phyloP scores from a whole-genome alignment of 495 filamentous ascomycete genomes.

The Penicillium taxi region DNA sequence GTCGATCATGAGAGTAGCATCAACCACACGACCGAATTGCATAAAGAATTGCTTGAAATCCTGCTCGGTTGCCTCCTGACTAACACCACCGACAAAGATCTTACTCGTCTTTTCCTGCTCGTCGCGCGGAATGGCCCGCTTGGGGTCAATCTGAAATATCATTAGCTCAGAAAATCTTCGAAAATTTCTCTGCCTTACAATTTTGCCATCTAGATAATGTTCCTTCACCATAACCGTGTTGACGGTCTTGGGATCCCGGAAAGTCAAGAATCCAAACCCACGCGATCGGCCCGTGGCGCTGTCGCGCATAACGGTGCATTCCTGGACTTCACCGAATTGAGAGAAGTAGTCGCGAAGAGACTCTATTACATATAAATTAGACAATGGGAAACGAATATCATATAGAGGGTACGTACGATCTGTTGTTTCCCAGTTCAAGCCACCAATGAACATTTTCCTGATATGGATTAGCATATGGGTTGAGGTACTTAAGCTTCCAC shows the following conservation, averaged over 20 bases:
- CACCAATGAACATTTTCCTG: conserved; percentile 99
- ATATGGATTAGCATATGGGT: conserved; percentile 19
- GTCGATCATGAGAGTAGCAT: conserved; percentile 99
- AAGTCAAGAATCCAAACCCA: conserved; percentile 95
- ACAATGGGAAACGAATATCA: not conserved
- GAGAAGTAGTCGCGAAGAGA: conserved; percentile 98
- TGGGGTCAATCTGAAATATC: conserved; percentile 77
- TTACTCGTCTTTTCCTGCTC: conserved; percentile 97
- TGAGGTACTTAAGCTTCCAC: too few relatives aligned
- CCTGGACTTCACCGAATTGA: conserved; percentile 91
- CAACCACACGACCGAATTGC: conserved; percentile 90
- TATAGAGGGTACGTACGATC: conserved; percentile 59
- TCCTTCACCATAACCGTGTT: conserved; percentile 99
- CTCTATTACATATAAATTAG: conserved; percentile 48
- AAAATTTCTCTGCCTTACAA: conserved; percentile 54
- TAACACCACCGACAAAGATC: conserved; percentile 97
- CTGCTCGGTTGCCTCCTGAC: conserved; percentile 89
- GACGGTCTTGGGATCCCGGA: conserved; percentile 93
- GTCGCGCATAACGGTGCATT: conserved; percentile 98
- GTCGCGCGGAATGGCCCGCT: conserved; percentile 93
- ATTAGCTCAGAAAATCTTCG: conserved; percentile 13
- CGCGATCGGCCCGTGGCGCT: conserved; percentile 87
- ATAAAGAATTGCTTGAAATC: conserved; percentile 96
- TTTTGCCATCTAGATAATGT: conserved; percentile 95
- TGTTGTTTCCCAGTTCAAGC: conserved; percentile 97